These are phyloP conservation scores for Thielaviopsis cerberus DNA, from an alignment of 2,329 filamentous ascomycete species.

Conservation along the genomic window DNA sequence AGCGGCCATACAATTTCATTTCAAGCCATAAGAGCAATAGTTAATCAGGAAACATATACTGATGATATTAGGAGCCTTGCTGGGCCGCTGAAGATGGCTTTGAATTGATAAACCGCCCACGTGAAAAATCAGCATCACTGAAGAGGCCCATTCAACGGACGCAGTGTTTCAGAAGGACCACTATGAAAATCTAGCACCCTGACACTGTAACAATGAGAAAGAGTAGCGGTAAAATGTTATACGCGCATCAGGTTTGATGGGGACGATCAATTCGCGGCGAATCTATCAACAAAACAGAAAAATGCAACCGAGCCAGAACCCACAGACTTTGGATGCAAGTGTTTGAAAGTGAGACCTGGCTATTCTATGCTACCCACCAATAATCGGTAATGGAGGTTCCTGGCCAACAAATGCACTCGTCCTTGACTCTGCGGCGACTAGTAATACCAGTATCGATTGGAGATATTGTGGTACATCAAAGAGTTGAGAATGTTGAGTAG, in stretches of 20 bases:
- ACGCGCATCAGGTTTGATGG: background rate
- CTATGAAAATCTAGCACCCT: background rate
- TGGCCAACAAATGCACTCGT: background rate
- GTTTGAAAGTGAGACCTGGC: background rate
- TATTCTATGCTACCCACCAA: background rate
- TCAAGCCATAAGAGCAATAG: no score
- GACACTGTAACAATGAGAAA: background rate
- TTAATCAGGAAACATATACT: no score
- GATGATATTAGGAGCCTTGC: no score
- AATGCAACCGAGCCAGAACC: background rate
- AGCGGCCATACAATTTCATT: background rate
- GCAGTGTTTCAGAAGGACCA: background rate
- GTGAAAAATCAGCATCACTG: no score
- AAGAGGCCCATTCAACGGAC: no score
- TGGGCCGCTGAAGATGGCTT: no score
- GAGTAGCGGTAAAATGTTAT: background rate
- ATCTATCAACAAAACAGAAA: background rate
- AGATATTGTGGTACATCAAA: background rate
- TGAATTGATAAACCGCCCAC: no score
- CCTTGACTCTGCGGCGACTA: background rate
- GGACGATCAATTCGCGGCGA: background rate
- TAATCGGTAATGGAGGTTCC: background rate
- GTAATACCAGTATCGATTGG: background rate
- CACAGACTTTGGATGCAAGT: background rate
- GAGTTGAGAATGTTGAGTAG: background rate